A percentile compares a stretch with the other conserved stretches of the same genome.
These are phyloP conservation scores for Penicillium sp. DNA, from an alignment of 2,329 filamentous ascomycete genomes.

Conservation along the genomic window DNA sequence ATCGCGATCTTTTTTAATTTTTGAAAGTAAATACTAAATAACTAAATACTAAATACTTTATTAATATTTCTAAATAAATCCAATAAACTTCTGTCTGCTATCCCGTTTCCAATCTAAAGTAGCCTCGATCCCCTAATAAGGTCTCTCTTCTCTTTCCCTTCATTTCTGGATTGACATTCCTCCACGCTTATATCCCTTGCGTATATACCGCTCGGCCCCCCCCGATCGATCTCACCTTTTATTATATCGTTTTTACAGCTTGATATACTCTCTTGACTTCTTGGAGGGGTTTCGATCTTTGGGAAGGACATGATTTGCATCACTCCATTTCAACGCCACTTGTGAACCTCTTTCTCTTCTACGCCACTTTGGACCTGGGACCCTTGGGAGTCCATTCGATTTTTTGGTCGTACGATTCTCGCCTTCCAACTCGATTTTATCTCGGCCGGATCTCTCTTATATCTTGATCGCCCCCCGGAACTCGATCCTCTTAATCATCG, in stretches of 20 bases:
- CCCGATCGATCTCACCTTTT: conserved; percentile 20
- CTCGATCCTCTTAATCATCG: neutral
- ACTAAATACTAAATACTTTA: neutral
- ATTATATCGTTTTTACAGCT: conserved; percentile 3
- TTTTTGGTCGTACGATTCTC: conserved; percentile 16
- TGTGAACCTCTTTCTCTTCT: conserved; percentile 8
- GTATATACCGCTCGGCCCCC: conserved; percentile 19
- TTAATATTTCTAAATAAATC: neutral
- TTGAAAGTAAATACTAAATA: conserved; percentile 4
- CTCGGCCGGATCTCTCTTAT: conserved; percentile 10
- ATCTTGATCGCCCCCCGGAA: neutral
- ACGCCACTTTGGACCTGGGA: conserved; percentile 10
- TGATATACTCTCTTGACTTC: neutral
- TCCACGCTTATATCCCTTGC: conserved; percentile 37
- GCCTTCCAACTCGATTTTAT: neutral
- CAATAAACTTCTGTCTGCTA: conserved; percentile 11
- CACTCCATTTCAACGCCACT: conserved; percentile 12
- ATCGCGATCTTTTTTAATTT: conserved; percentile 10
- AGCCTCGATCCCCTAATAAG: conserved; percentile 23
- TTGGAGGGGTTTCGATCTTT: conserved; percentile 5
- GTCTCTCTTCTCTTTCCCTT: conserved; percentile 16
- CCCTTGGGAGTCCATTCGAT: conserved; percentile 2
- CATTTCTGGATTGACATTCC: conserved; percentile 26
- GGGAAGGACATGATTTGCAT: neutral
- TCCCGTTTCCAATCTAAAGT: conserved; percentile 24